Base-by-base conservation (phyloP, 257 asterid genomes). In the Plectranthus barbatus region DNA sequence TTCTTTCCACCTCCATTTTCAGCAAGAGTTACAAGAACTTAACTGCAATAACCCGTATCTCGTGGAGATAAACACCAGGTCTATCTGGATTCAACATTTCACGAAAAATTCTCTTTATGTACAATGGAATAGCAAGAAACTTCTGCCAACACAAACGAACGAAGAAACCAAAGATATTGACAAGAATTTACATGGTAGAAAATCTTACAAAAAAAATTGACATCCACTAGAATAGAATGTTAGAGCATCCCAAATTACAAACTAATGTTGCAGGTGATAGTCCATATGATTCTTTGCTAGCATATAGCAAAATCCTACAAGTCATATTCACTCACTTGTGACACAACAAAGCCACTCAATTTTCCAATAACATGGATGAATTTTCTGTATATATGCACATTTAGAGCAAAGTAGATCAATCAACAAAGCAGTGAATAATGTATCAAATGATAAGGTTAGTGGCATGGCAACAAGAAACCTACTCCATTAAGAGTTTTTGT, bases 61-160 rank as follows among this genome's bases (percentile, higher is more conserved):
- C 82, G 55, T 70, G 76, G 70, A 84, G 79, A 67, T 72, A 78
- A 55, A 74, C 75, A 64, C 79, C 84, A 55, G 90, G 92, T 71
- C 90, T 77, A 64, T 88, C 92, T 33, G 88, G 83, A 76, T 86
- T 76, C 81, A 88, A 23, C 86, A 88, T 66, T 67, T 80, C 88
- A 45, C 62, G 60, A 62, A 74, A 74, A 79, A 79, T 56, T 71
- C 96, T 80, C 87, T 74, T 80, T 9, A 80, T 23, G 78, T 66
- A 84, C 46, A 84, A 66, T 37, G 92, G 92, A 45, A 74, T 29
- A 59, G 83, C 83, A 66, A 74, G 65, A 68, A 82, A 23, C 78
- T 75, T 88, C 96, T 88, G 92, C 72, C 61, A 58, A 60, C 52
- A 62, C 10, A 65, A n/a, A n/a, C n/a, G 39, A 49, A 52, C 14